phyloP scores from a whole-genome alignment of 441 rosid species.

The Pelargonium citronellum region DNA sequence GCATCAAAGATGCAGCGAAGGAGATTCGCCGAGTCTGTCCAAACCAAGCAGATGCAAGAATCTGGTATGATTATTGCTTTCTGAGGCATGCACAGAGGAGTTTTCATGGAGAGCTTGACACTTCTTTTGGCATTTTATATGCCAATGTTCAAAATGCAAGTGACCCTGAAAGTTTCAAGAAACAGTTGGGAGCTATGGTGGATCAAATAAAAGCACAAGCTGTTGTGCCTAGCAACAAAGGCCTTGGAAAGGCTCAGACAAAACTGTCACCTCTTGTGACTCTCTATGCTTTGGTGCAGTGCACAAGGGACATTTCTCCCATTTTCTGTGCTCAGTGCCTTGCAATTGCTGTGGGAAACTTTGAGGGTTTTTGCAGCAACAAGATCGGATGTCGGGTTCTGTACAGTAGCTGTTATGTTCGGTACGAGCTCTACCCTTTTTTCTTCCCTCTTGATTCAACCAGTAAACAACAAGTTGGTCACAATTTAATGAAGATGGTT shows the following conservation, averaged over 20 bases:
- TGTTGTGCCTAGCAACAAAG: slow-evolving; percentile 33
- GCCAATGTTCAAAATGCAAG: slow-evolving; percentile 49
- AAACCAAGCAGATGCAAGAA: slow-evolving; percentile 48
- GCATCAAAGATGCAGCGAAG: slow-evolving; percentile 55
- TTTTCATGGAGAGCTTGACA: slow-evolving; percentile 53
- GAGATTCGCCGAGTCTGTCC: slow-evolving; percentile 50
- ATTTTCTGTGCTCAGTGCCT: slow-evolving; percentile 70
- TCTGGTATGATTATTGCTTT: slow-evolving; percentile 69
- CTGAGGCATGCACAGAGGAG: slow-evolving; percentile 38
- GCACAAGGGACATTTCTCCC: slow-evolving; percentile 51
- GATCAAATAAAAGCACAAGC: slow-evolving; percentile 49
- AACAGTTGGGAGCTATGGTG: slow-evolving; percentile 41
- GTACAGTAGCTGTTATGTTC: slow-evolving; percentile 60
- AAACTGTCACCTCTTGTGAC: slow-evolving; percentile 45
- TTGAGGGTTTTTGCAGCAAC: slow-evolving; percentile 39
- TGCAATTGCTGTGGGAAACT: slow-evolving; percentile 51
- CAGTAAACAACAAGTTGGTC: slow-evolving; percentile 10
- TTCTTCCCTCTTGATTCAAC: slow-evolving; percentile 54
- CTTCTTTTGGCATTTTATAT: slow-evolving; percentile 41
- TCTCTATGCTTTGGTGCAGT: slow-evolving; percentile 61
- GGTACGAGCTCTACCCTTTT: slow-evolving; percentile 71
- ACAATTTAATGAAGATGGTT: slow-evolving; percentile 17
- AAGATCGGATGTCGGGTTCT: slow-evolving; percentile 61
- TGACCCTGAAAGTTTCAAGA: slow-evolving; percentile 41
- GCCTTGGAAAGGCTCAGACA: slow-evolving; percentile 57